Percentiles rank a stretch among this genome's conserved stretches.
phyloP scores from a whole-genome alignment of 2,329 filamentous ascomycete species.

The Capronia coronata region DNA sequence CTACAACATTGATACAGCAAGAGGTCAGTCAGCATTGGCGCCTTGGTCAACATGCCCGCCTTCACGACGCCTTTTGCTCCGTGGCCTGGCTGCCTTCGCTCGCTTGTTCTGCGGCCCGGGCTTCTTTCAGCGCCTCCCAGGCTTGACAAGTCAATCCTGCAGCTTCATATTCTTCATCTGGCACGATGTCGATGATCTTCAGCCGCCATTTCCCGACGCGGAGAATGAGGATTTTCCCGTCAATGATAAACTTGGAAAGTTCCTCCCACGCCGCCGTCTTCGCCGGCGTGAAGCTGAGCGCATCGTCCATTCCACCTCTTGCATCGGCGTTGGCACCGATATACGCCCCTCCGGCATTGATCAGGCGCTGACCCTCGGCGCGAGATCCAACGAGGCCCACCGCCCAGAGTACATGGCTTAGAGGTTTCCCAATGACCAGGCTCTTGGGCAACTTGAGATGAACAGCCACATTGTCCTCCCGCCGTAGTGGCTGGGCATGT shows the following conservation, averaged over 20 bases:
- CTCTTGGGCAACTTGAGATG: constrained; percentile 45
- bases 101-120: background rate
- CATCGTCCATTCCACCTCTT: constrained; percentile 37
- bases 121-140: constrained; percentile 39
- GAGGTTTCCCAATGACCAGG: constrained; percentile 43
- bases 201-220: constrained; percentile 56
- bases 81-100: background rate
- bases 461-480: constrained; percentile 35
- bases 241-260: constrained; percentile 46
- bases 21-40: background rate
- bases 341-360: constrained; percentile 46
- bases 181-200: constrained; percentile 50
- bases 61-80: background rate
- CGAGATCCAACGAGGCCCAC: constrained; percentile 48
- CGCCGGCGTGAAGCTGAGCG: constrained; percentile 44
- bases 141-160: constrained; percentile 45
- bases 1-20: background rate
- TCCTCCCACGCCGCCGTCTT: constrained; percentile 37
- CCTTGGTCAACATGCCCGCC: background rate
- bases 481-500: constrained; percentile 37
- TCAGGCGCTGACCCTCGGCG: constrained; percentile 47
- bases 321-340: constrained; percentile 41
- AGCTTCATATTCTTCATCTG: constrained; percentile 48
- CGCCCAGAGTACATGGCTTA: constrained; percentile 46
- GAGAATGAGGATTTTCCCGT: constrained; percentile 48